Evolutionary conservation across 2,329 filamentous ascomycete genomes (phyloP), one percentile per base, ranked within the genome.

Genomic region (Beauveria sp.): DNA sequence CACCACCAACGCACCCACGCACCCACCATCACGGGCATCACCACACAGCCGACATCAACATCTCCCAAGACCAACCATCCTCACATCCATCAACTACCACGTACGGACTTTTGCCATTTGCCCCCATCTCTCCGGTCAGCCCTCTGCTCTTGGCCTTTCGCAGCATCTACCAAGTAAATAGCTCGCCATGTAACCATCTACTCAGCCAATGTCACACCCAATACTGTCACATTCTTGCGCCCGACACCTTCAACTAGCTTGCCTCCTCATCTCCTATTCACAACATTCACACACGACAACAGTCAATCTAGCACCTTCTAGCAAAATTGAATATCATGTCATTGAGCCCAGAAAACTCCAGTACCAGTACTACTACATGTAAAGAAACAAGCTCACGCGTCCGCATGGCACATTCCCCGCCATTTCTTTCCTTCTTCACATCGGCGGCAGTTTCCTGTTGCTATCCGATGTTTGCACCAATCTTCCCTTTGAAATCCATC

Each of bases 261-360:
- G 9, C n/a, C 43, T 34, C 30, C 43, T 34, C 30, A 34, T 34
- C 30, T 34, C 26, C 26, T 20, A 16, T 51, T 18, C 5, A 30
- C 47, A 18, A 3, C 26, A 41, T 41, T 12, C 22, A 54, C 22
- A 14, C 34, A 37, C 34, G 22, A 54, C 22, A 24, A 34, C 5
- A 14, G 5, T 3, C 7, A 28, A 54, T 12, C 12, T n/a, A 22
- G 14, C 28, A 26, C 1, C 20, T 41, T 47, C 28, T 41, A 55
- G 41, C 44, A 50, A 50, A 55, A 22, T 34, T 28, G 37, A 59
- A 61, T 34, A 50, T 55, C 58, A 55, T 55, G 18, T 61, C 58
- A 55, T 61, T 55, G 54, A 61, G 47, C 60, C 60, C 60, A 61
- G 48, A 61, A 57, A 61, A 61, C 60, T 61, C 60, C 60, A 57